A percentile compares a stretch with the other conserved stretches of the same genome.
Evolutionary conservation across 495 filamentous ascomycete genomes (phyloP).

Genomic region (Hypoxylon intermedium): DNA sequence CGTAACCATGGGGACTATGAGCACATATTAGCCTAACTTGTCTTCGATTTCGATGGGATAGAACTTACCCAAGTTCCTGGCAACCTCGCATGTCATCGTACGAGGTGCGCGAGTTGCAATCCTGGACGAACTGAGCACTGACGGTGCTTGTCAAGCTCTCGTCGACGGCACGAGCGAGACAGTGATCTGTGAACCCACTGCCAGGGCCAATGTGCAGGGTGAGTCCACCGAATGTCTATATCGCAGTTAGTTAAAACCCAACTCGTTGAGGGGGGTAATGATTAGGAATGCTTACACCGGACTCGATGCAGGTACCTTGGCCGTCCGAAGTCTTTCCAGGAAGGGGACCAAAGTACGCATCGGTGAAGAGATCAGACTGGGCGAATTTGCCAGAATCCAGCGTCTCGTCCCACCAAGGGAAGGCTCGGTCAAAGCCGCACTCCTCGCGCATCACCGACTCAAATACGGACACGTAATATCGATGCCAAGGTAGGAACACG

Average conservation of each 20-base stretch:
- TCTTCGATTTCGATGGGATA: background rate
- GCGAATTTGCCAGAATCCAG: conserved; percentile 45
- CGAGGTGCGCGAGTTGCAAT: conserved; percentile 37
- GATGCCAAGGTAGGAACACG: conserved; percentile 52
- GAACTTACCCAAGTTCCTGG: conserved; percentile 43
- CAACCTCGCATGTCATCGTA: conserved; percentile 43
- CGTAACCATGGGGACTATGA: conserved; percentile 37
- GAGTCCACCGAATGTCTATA: conserved; percentile 42
- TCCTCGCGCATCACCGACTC: conserved; percentile 50
- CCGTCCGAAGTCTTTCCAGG: conserved; percentile 43
- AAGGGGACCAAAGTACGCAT: conserved; percentile 40
- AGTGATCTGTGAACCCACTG: conserved; percentile 36
- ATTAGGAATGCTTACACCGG: conserved; percentile 33
- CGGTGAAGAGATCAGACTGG: conserved; percentile 44
- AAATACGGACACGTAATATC: conserved; percentile 47
- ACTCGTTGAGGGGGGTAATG: too few relatives aligned
- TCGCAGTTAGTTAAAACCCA: conserved; percentile 9
- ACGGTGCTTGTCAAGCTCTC: conserved; percentile 40
- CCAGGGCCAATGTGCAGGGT: conserved; percentile 50
- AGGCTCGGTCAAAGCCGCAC: conserved; percentile 46
- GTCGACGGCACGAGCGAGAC: conserved; percentile 42
- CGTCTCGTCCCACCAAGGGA: conserved; percentile 56
- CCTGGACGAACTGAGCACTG: conserved; percentile 38
- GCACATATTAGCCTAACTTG: conserved; percentile 19
- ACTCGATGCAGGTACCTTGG: conserved; percentile 42